Base-by-base conservation (phyloP, 192 early-diverging fungal genomes). In the Bifiguratus adelaidae region DNA sequence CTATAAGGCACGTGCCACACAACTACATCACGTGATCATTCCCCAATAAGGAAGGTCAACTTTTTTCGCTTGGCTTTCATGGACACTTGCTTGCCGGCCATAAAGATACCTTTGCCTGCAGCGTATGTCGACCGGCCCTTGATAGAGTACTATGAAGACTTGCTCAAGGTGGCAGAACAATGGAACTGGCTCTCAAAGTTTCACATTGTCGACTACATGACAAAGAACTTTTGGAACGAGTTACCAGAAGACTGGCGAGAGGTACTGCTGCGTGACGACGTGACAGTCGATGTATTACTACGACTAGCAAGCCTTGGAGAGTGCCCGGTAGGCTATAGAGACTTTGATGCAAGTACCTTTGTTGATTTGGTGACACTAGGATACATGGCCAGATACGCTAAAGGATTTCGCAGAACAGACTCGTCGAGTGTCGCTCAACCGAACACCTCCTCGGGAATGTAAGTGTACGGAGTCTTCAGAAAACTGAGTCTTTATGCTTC, bases 161-260 rank as follows among this genome's bases (percentile, higher is more conserved):
- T 61, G 9, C 32, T 50, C 18, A 27, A 12, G 2, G 44, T 53
- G 19, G 22, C 40, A 22, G 47, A 64, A 19, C 30, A 44, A 32
- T 64, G 53, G 21, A 28, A 33, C 23, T 22, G 32, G 7, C 26
- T 49, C 11, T 46, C 43, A 8, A 30, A 52, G n/a, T 1, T 64
- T 15, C 61, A 64, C 34, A 66, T 74, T 47, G 71, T 74, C 9
- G 64, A 74, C 35, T 74, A 67, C 30, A 47, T 70, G 22, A 63
- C 71, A 1, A 56, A 55, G 7, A 56, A 69, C 48, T 67, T 62
- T n/a, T 70, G 68, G 67, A 52, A 64, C 2, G 41, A 60, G 42
- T 49, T 74, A 33, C 58, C 61, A 35, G 35, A 47, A 19, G 57
- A 67, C 12, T 74, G 71, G 71, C 52, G 56, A 9, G 41, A 67